Evolutionary conservation across 2,329 filamentous ascomycete species (phyloP), one percentile per base, ranked within the genome.

Genomic region (Fusarium nematophilum): DNA sequence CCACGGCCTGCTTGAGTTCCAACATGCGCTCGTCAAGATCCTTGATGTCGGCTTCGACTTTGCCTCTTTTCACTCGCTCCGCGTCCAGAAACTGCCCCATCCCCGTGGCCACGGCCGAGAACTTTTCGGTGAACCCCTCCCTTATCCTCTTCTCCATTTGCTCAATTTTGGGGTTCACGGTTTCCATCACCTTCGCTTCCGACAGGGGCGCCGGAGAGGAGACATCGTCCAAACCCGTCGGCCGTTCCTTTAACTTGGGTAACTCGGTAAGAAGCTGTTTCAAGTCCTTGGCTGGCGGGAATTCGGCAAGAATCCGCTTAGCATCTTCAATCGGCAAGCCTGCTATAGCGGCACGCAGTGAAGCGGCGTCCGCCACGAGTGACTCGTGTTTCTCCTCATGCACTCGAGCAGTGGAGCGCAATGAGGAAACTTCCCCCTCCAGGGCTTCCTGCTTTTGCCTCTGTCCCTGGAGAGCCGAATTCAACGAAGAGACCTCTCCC

Each of bases 71-170:
- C 3, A 17, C 7, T 26, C 61, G 60, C 34, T 69, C 70, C 9
- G 52, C 42, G 10, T 70, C 59, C 6, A 74, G 45, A 6, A 66
- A 57, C 5, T 14, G n/a, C 6, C 61, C 59, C 6, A 72, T 36
- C 4, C 27, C 34, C 8, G 46, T 47, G n/a, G 64, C 62, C 10
- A 63, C 30, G 3, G 34, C 23, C 13, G 37, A 17, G 25, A 54
- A 42, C 10, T 43, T 53, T 5, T 17, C 23, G 6, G 39, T 11
- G 11, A 59, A 30, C 10, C 46, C 38, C 3, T 36, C 33, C n/a
- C 31, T 53, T 9, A 69, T 23, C 11, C 44, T 23, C 4, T 42
- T 44, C 15, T 64, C 58, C 26, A 56, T 13, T 13, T 39, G 36
- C 9, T 21, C 14, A 10, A 69, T 31, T 21, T n/a, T 53, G 17